Conservation (phyloP, 257 asterid genomes). For the Scutellaria barbata region DNA sequence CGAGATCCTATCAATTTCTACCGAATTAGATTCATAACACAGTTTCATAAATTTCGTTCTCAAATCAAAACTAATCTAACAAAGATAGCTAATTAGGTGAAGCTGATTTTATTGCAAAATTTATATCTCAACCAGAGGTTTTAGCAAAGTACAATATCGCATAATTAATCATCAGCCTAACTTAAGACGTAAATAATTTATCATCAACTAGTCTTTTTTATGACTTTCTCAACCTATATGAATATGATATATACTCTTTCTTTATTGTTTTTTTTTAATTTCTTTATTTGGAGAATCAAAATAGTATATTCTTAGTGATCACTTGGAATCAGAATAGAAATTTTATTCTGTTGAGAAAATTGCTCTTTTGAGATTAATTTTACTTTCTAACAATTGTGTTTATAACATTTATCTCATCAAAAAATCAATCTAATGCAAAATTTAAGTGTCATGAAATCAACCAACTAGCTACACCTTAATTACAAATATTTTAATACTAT, state of each 20-base stretch:
- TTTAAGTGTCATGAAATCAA: background rate
- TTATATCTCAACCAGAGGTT: conserved; percentile 9
- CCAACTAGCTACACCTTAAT: no score
- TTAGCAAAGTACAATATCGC: background rate
- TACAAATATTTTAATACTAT: no score
- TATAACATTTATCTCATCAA: background rate
- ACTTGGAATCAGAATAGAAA: background rate
- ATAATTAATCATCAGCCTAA: conserved; percentile 18
- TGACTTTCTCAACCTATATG: conserved; percentile 19
- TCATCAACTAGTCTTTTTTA: conserved; percentile 8
- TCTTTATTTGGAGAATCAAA: no score
- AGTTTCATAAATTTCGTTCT: no score
- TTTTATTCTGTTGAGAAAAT: background rate
- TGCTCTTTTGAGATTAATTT: background rate
- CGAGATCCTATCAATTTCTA: no score
- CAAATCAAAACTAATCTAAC: background rate
- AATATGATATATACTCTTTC: background rate
- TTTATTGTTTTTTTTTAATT: no score
- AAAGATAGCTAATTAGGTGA: background rate
- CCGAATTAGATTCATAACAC: no score
- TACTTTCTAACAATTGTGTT: no score
- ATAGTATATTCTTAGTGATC: conserved; percentile 13
- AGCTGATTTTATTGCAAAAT: conserved; percentile 6
- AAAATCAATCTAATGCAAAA: background rate
- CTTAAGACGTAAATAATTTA: conserved; percentile 24